phyloP scores from a whole-genome alignment of 2,329 filamentous ascomycete genomes.

The Fusarium sp. region DNA sequence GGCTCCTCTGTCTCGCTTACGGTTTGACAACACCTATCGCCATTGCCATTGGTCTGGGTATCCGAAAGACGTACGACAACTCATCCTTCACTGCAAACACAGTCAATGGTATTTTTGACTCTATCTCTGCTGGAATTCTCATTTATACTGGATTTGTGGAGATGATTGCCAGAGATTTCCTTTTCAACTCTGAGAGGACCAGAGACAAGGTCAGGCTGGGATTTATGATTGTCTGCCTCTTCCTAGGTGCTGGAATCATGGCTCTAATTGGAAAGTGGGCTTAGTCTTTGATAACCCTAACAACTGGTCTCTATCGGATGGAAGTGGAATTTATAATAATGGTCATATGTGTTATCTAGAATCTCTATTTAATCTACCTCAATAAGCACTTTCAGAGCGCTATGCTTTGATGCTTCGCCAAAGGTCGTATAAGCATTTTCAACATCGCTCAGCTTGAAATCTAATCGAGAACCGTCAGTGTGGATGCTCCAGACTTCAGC shows the following conservation, averaged over 20 bases:
- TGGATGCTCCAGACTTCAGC: fast-evolving
- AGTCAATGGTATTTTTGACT: background rate
- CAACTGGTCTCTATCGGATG: fast-evolving
- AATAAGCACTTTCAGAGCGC: conserved; percentile 31
- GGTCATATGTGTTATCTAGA: background rate
- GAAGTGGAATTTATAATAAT: background rate
- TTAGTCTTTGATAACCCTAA: background rate
- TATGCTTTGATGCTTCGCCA: conserved; percentile 26
- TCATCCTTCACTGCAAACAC: background rate
- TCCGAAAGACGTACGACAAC: background rate
- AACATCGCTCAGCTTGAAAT: conserved; percentile 31
- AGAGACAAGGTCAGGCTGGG: background rate
- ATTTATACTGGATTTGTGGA: background rate
- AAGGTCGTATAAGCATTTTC: conserved; percentile 33
- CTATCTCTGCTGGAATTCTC: background rate
- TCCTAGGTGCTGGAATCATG: background rate
- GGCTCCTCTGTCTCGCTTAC: background rate
- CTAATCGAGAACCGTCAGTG: background rate
- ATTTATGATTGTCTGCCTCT: background rate
- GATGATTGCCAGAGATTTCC: background rate
- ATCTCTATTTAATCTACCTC: conserved; percentile 17
- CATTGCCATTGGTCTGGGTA: background rate
- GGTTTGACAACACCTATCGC: background rate
- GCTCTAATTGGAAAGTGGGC: background rate
- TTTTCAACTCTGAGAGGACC: background rate